A percentile compares a stretch with the other conserved stretches of the same genome.
Evolutionary conservation across 2,329 filamentous ascomycete species (phyloP).

Genomic region (Epichloe gansuensis): DNA sequence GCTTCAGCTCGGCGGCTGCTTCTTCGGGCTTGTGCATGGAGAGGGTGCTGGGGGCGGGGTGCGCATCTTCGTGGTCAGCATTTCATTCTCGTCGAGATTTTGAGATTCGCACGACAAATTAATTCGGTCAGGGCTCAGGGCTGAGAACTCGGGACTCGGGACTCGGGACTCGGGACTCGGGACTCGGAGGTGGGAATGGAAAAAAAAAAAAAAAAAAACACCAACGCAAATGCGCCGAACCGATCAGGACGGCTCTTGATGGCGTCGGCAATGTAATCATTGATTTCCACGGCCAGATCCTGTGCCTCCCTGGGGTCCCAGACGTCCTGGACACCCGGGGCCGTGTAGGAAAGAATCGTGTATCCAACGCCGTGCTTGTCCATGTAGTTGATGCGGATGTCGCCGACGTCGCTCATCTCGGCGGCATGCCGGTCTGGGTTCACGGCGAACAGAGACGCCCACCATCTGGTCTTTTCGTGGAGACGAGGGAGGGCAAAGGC

Average conservation of each 20-base stretch:
- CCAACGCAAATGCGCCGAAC: constrained; percentile 35
- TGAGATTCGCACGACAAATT: too few relatives aligned
- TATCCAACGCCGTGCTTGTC: constrained; percentile 36
- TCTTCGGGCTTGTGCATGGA: constrained; percentile 42
- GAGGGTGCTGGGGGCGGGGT: constrained; percentile 20
- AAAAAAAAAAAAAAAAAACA: background rate
- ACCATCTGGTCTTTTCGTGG: constrained; percentile 46
- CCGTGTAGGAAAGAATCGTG: constrained; percentile 35
- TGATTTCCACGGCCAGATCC: constrained; percentile 28
- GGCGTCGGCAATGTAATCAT: constrained; percentile 26
- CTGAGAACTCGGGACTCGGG: too few relatives aligned
- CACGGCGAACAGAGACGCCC: constrained; percentile 47
- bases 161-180: too few relatives aligned
- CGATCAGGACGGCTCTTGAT: constrained; percentile 27
- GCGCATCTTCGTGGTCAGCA: background rate
- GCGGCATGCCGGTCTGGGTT: constrained; percentile 44
- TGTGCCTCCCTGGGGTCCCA: constrained; percentile 29
- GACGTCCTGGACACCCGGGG: constrained; percentile 35
- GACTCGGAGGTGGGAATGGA: too few relatives aligned
- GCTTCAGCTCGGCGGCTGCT: constrained; percentile 36
- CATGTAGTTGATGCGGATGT: constrained; percentile 29
- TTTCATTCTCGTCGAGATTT: background rate
- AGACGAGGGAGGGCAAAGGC: constrained; percentile 48
- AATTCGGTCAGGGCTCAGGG: too few relatives aligned
- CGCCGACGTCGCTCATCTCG: constrained; percentile 36